Base-by-base conservation (phyloP, 257 asterid species). In the Phtheirospermum japonicum region DNA sequence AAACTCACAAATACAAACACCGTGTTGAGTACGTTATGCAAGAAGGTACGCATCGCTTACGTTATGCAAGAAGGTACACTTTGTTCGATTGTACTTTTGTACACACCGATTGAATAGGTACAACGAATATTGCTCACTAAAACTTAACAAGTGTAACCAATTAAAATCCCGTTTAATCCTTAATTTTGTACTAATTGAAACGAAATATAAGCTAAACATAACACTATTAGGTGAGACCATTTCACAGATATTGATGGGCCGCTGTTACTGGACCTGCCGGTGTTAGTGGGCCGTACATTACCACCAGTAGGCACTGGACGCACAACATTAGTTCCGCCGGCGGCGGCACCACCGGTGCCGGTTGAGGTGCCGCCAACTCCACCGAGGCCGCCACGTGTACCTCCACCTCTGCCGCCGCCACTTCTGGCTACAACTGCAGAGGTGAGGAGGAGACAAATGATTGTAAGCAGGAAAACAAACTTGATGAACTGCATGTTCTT, bases 401-500 rank as follows among this genome's bases (percentile, higher is more conserved):
- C 16, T 1, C 59, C 40, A 19, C 63, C 62, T 4, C 65, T 39
- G 9, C 18, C 49, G 40, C 42, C 39, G 6, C 52, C 9, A 11
- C 63, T 26, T 9, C 75, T 10, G 18, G 50, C 52, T 0, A 59
- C 54, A 8, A 67, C 63, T 0, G 53, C 75, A 17, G 79, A 68
- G 32, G 79, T 64, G 67, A 82, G 65, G 58, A 80, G 70, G 67
- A 82, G 74, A 64, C 79, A 76, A 10, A 76, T 54, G 31, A 76
- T 37, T 45, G 80, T 10, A n/a, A 75, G 63, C 63, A 74, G 60
- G 9, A 75, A 5, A 2, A 68, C 33, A 4, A 64, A 39, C 63
- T 81, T 79, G 49, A 57, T 37, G 1, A 8, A 67, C 55, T 34
- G 59, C 85, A 76, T 76, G 39, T 50, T 19, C n/a, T 34, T 30